Evolutionary conservation across 805 yeast genomes (phyloP), one percentile per base, ranked within the genome.

Genomic region (Pichia nakasei): DNA sequence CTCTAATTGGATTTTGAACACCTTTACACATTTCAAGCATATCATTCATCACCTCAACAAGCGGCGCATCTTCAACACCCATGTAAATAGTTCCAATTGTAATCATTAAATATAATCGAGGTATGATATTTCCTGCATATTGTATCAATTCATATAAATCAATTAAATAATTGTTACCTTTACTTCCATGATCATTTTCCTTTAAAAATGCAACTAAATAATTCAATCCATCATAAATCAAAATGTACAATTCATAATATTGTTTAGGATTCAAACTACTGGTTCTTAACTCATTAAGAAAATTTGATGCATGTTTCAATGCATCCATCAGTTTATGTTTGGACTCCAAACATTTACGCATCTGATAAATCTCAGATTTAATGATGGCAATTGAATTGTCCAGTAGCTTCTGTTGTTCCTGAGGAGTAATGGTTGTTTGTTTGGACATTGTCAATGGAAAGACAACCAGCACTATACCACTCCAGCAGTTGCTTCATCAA

Each of bases 1-100:
- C 98, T 46, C 96, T 70, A 26, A 87, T 77, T 2, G 98, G 98
- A 57, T 87, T 91, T 63, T 93, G 98, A 2, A 91, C 95, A 15
- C 97, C 98, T 35, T 95, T 75, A 51, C 95, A 82, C 98, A 93
- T 93, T 62, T 93, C 98, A 55, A 91, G 82, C 95, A 93, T 83
- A 59, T 93, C 98, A 61, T 84, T 85, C 78, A 91, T 75, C 41
- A 93, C 82, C 51, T 88, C 97, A 55, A 76, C 76, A 31, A 78
- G 73, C 0, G 97, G 95, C 0, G 95, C 81, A 44, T 80, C 86
- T 1, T 81, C 74, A 9, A 80, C 71, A 8, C 83, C 68, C 82
- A 91, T 79, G 65, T 84, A 88, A 3, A 86, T 87, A 1, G 94
- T 79, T 9, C 98, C 98, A 15, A 93, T 91, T 2, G 95, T 91